Evolutionary conservation across 176 grass and related monocot species (phyloP), one percentile per base, ranked within the genome.

Genomic region (Ensete glaucum): DNA sequence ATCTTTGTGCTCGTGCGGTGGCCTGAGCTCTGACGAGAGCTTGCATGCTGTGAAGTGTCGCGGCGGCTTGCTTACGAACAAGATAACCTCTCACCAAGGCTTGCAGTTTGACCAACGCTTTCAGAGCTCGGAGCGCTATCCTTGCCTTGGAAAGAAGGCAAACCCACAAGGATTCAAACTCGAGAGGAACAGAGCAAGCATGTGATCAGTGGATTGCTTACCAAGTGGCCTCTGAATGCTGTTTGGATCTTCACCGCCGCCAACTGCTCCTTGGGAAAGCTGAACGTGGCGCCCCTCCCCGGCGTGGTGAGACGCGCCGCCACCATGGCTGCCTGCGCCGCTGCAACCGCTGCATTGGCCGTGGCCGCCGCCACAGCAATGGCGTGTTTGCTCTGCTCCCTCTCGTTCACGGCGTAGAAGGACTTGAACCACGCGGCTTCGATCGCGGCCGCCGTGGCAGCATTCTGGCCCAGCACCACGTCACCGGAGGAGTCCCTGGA

Each of bases 351-450:
- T 0, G 93, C 93, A 0, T 70, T 85, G 0, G 92, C 87, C 0
- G 92, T 93, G 15, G 90, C 93, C 54, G 93, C 93, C 0, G 90
- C 93, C 0, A 88, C 90, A 0, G 93, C 90, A 75, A 97, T 90
- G 60, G 93, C 93, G 60, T 90, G 90, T 88, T 89, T 93, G 85
- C 83, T 97, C 85, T 93, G 90, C 80, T 93, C 88, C 78, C 87
- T 77, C 63, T 85, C 90, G 1, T 50, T 88, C 6, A 86, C 89
- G 9, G 67, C 73, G 76, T 91, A 91, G n/a, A 97, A 4, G 3
- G 94, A 93, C 75, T 73, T 83, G 48, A 91, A 84, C 88, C 84
- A 93, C 15, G 80, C 90, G 0, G 75, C 78, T 72, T 92, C 81
- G 65, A 49, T 34, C 19, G 69, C 29, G 4, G 34, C 69, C 9